Percentiles rank a stretch among this genome's conserved stretches.
Evolutionary conservation across 495 filamentous ascomycete genomes (phyloP).

Genomic region (Parachaetomium inaequale): DNA sequence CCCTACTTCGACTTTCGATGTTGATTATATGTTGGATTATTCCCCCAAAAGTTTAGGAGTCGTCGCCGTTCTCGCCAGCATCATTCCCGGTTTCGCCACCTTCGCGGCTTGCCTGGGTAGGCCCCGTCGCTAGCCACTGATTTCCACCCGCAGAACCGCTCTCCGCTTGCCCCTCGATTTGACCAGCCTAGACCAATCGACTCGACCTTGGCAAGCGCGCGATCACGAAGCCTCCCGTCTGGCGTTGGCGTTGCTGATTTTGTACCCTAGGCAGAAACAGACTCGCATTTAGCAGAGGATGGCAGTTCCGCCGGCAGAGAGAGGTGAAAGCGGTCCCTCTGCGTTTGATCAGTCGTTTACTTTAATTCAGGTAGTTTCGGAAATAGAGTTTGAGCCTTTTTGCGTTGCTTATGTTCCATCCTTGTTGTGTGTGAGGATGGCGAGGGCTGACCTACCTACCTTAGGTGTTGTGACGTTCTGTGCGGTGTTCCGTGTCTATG

Average conservation of each 20-base stretch:
- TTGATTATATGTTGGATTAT: slow-evolving; percentile 4
- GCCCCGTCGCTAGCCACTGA: neutral
- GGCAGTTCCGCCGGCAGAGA: neutral
- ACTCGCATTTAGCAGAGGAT: neutral
- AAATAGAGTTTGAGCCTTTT: neutral
- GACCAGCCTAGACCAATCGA: neutral
- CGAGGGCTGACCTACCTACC: neutral
- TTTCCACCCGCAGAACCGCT: neutral
- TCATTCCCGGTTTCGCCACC: neutral
- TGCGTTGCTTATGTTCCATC: neutral
- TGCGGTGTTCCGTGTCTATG: too few species aligned
- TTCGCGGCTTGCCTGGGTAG: neutral
- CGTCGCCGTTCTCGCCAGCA: neutral
- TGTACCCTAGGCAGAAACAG: slow-evolving; percentile 11
- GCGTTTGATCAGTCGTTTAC: neutral
- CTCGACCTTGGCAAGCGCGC: neutral
- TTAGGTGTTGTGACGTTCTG: too few species aligned
- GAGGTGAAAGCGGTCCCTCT: neutral
- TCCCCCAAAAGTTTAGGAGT: slow-evolving; percentile 4
- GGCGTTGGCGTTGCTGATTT: slow-evolving; percentile 14
- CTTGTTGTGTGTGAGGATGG: neutral
- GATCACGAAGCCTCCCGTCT: slow-evolving; percentile 3
- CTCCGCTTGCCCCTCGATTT: neutral
- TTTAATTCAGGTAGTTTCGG: neutral
- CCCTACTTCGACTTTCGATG: neutral